These are phyloP conservation scores for Schizosaccharomyces osmophilus DNA, from an alignment of 805 yeast species.

Conservation along the genomic window DNA sequence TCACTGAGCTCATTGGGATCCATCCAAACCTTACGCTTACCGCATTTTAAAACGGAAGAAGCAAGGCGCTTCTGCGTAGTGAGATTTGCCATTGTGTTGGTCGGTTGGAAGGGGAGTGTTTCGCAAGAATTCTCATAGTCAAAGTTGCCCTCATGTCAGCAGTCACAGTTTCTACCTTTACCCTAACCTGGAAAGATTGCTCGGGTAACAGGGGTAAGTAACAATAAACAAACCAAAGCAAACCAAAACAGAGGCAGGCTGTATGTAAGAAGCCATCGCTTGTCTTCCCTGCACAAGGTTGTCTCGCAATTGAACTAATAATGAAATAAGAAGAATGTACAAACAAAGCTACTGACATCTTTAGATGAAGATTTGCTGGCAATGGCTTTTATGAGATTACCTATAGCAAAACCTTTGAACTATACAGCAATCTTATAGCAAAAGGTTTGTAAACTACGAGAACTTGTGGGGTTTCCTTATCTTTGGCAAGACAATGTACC, in stretches of 20 bases:
- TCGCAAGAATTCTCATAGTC: background rate
- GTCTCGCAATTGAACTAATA: no score
- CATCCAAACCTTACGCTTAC: conserved; percentile 98
- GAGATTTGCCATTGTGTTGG: conserved; percentile 36
- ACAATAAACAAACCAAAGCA: background rate
- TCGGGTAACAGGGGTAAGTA: background rate
- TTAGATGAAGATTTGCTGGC: no score
- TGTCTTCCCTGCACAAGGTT: no score
- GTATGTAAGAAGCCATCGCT: background rate
- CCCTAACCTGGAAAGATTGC: background rate
- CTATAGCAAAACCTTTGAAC: no score
- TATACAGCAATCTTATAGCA: no score
- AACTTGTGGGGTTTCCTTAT: no score
- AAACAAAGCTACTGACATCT: no score
- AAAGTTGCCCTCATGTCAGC: background rate
- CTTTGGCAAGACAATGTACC: no score
- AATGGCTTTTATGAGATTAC: no score
- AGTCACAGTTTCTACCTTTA: background rate
- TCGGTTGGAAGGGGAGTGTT: background rate
- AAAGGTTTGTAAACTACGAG: no score
- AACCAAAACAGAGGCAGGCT: background rate
- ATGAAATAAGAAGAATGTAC: no score
- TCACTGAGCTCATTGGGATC: conserved; percentile 96
- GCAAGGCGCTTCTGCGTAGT: conserved; percentile 99
- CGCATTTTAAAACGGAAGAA: conserved; percentile 95